A percentile compares a stretch with the other conserved stretches of the same genome.
Conservation (phyloP, 805 yeast genomes). For the Saturnispora dispora region DNA sequence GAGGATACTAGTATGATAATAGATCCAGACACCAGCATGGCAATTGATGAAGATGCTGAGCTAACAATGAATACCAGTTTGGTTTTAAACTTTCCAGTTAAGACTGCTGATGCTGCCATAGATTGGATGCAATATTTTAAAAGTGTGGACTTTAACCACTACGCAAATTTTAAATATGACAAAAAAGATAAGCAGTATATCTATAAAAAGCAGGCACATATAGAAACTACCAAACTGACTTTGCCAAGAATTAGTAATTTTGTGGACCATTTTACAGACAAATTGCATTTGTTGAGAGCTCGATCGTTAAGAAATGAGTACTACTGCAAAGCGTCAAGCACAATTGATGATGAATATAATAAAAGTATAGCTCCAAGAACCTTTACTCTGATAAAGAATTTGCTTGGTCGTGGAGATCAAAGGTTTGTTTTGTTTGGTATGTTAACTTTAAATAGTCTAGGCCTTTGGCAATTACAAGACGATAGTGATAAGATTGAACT, state of each 20-base stretch:
- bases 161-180: conserved; percentile 59
- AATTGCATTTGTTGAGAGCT: conserved; percentile 60
- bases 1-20: conserved; percentile 11
- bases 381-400: conserved; percentile 70
- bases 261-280: conserved; percentile 37
- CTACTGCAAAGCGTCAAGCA: conserved; percentile 6
- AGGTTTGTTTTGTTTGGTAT: conserved; percentile 74
- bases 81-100: neutral
- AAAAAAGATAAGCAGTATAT: conserved; percentile 52
- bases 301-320: conserved; percentile 63
- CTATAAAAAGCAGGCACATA: conserved; percentile 14
- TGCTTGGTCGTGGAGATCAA: conserved; percentile 76
- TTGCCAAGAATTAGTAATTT: conserved; percentile 22
- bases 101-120: conserved; percentile 18
- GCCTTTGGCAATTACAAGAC: conserved; percentile 74
- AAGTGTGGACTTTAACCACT: conserved; percentile 53
- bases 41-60: conserved; percentile 7
- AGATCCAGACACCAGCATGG: conserved; percentile 9
- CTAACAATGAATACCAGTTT: conserved; percentile 7
- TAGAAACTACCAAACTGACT: neutral
- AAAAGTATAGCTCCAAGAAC: conserved; percentile 14
- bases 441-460: conserved; percentile 51
- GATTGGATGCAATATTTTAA: conserved; percentile 70
- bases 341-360: conserved; percentile 3
- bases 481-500: conserved; percentile 65